phyloP scores from a whole-genome alignment of 371 early-diverging fungal species.

The Blakeslea trispora region DNA sequence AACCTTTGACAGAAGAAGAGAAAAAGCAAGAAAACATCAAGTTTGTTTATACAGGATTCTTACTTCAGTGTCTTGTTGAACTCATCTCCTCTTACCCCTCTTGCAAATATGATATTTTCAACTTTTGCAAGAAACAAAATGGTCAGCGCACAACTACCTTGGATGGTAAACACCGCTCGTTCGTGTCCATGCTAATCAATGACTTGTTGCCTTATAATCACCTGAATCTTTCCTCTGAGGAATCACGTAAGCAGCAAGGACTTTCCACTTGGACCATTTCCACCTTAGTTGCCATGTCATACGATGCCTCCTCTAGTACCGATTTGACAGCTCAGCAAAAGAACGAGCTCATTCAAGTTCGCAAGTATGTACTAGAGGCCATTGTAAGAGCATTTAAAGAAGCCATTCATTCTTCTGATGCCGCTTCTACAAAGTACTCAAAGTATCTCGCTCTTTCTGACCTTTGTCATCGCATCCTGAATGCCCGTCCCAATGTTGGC shows the following conservation, averaged over 20 bases:
- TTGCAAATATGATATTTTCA: constrained; percentile 74
- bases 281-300: constrained; percentile 61
- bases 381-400: constrained; percentile 65
- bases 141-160: constrained; percentile 35
- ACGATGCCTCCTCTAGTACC: constrained; percentile 37
- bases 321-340: constrained; percentile 53
- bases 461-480: constrained; percentile 71
- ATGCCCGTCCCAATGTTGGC: constrained; percentile 48
- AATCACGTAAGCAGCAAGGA: constrained; percentile 59
- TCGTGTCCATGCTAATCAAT: constrained; percentile 60
- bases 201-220: constrained; percentile 65
- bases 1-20: constrained; percentile 16
- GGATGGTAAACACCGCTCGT: constrained; percentile 35
- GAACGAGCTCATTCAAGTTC: constrained; percentile 62
- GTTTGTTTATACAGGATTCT: constrained; percentile 75
- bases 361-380: constrained; percentile 70
- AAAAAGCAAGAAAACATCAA: constrained; percentile 40
- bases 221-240: constrained; percentile 49
- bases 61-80: constrained; percentile 87
- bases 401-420: constrained; percentile 53
- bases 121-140: constrained; percentile 56
- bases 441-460: constrained; percentile 73
- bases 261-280: constrained; percentile 71
- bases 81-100: constrained; percentile 84
- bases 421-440: constrained; percentile 65